Evolutionary conservation across 202 grass and related monocot genomes (phyloP).

Genomic region (Panicum hallii): DNA sequence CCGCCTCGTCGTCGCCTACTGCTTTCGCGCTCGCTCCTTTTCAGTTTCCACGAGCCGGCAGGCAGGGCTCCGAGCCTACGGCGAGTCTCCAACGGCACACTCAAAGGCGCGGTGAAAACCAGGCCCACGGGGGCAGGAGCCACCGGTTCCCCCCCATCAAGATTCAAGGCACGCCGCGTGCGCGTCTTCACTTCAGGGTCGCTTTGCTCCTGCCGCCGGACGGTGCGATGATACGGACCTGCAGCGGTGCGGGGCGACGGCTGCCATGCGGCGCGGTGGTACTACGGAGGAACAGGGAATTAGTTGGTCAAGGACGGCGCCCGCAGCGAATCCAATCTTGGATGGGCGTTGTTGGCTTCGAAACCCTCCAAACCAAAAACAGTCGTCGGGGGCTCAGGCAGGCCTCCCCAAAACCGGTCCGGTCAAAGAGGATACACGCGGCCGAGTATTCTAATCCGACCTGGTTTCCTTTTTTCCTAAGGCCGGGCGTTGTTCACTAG

Average conservation of each 20-base stretch:
- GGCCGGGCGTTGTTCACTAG: not conserved
- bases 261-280: not conserved
- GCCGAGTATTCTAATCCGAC: not conserved
- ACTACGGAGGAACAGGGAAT: slow-evolving; percentile 3
- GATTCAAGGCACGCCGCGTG: not conserved
- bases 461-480: not conserved
- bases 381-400: not conserved
- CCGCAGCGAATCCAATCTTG: slow-evolving; percentile 1
- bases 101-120: not conserved
- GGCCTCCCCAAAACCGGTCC: not conserved
- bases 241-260: too few relatives aligned
- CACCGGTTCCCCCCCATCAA: too few relatives aligned
- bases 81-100: not conserved
- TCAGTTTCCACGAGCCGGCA: not conserved
- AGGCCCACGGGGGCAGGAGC: too few relatives aligned
- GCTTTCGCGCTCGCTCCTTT: not conserved
- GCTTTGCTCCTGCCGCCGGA: not conserved
- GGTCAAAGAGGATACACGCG: not conserved
- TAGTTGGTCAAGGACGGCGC: not conserved
- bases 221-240: not conserved
- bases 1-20: not conserved
- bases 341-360: not conserved
- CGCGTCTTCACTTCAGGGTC: not conserved
- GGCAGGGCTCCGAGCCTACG: not conserved
- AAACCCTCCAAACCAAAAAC: not conserved